Base-by-base conservation (phyloP, 2,329 filamentous ascomycete species). In the Cordyceps militaris region DNA sequence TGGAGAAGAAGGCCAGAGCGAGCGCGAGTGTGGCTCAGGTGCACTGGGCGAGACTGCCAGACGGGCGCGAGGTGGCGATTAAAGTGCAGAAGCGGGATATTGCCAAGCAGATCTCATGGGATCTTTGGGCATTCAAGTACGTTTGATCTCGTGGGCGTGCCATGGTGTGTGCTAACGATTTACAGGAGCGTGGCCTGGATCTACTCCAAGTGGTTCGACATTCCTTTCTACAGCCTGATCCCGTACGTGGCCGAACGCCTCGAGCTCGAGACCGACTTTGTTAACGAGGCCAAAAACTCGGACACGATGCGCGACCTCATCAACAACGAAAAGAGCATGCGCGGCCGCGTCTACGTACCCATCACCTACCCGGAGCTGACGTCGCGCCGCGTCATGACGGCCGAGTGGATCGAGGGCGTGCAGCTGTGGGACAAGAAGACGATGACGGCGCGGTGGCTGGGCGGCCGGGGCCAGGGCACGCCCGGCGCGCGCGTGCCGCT, bases 41-140 rank as follows among this genome's bases (percentile, higher is more conserved):
- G 2, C 94, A 97, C 70, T 97, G 93, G 91, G 94, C 94, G 8
- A 79, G 87, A 60, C 72, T 97, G 58, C 74, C 84, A 3, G 93
- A 97, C 73, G 94, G 94, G 0, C 80, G 91, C 49, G 92, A 97
- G 76, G 89, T 97, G 23, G 94, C 94, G 2, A 83, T 99, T 69
- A 99, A 99, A 76, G 86, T 99, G 4, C 94, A 99, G 77, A 99
- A 97, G 76, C 83, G 87, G 52, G 93, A 97, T 77, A 97, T 99
- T 69, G 85, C 83, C 21, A 85, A 87, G 68, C 94, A 97, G 74
- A 89, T 97, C 38, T 85, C 86, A 4, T 96, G 91, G 91, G 94
- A 99, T 77, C 71, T 99, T 54, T 97, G 91, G 91, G 87, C 92
- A 3, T 97, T 97, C 78, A 91, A 91, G 81, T 88, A 72, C 73